Evolutionary conservation across 768 basidiomycete genomes (phyloP).

Genomic region (Lyophyllum shimeji): DNA sequence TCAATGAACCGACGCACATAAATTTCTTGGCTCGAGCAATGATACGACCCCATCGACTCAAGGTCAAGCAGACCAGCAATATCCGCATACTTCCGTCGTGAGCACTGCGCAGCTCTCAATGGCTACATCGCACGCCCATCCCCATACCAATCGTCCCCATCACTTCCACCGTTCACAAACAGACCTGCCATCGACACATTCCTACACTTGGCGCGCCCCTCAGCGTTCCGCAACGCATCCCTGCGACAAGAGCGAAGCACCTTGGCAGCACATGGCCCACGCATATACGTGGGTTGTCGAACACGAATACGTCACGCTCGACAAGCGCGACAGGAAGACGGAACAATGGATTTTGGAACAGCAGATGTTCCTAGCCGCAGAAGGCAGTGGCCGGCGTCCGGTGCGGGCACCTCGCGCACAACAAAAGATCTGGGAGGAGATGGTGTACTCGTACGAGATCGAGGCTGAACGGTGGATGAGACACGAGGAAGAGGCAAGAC

Average conservation of each 20-base stretch:
- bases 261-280: conserved; percentile 43
- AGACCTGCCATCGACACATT: background rate
- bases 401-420: conserved; percentile 16
- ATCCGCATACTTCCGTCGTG: background rate
- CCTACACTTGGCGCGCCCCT: conserved; percentile 3
- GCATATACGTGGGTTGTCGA: conserved; percentile 53
- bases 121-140: conserved; percentile 9
- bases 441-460: conserved; percentile 49
- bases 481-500: conserved; percentile 45
- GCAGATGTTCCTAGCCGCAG: conserved; percentile 39
- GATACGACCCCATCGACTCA: conserved; percentile 7
- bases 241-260: conserved; percentile 16
- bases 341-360: conserved; percentile 68
- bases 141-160: conserved; percentile 4
- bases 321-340: conserved; percentile 47
- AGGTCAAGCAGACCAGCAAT: background rate
- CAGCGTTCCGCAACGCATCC: conserved; percentile 8
- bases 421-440: conserved; percentile 50
- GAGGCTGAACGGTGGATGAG: conserved; percentile 55
- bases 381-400: conserved; percentile 14
- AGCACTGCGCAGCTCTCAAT: conserved; percentile 1
- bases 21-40: conserved; percentile 4
- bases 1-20: conserved; percentile 15
- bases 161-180: conserved; percentile 7
- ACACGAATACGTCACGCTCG: conserved; percentile 46